phyloP scores from a whole-genome alignment of 169 alveolate species.

The Plasmodium yoelii region DNA sequence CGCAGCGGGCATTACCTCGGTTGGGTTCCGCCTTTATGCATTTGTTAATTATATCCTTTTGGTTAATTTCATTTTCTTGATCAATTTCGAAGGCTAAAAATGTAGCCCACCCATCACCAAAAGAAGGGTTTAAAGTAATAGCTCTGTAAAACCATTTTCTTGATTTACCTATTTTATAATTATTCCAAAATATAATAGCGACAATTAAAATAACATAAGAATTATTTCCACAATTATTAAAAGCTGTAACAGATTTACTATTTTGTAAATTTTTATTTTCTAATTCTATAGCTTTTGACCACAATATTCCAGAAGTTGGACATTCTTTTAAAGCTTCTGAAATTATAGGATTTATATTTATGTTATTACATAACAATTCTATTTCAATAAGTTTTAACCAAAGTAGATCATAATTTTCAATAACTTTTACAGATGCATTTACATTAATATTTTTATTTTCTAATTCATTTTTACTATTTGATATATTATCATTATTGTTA shows the following conservation, averaged over 20 bases:
- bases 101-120: constrained; percentile 97
- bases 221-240: constrained; percentile 94
- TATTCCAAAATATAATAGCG: constrained; percentile 94
- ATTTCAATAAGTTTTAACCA: constrained; percentile 94
- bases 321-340: constrained; percentile 96
- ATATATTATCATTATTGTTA: constrained; percentile 9
- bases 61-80: constrained; percentile 85
- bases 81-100: constrained; percentile 93
- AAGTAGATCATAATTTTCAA: constrained; percentile 87
- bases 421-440: constrained; percentile 73
- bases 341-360: constrained; percentile 91
- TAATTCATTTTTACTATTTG: constrained; percentile 37
- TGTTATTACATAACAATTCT: constrained; percentile 94
- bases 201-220: constrained; percentile 94
- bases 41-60: constrained; percentile 84
- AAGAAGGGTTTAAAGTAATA: constrained; percentile 89
- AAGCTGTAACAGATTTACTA: constrained; percentile 93
- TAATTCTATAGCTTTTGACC: constrained; percentile 95
- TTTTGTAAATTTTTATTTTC: constrained; percentile 87
- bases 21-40: constrained; percentile 89
- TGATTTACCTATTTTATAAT: constrained; percentile 93
- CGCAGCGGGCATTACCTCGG: constrained; percentile 78
- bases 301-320: constrained; percentile 95
- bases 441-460: constrained; percentile 76
- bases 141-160: constrained; percentile 96